phyloP scores from a whole-genome alignment of 2,329 filamentous ascomycete genomes.

The Trichoderma pleuroti region DNA sequence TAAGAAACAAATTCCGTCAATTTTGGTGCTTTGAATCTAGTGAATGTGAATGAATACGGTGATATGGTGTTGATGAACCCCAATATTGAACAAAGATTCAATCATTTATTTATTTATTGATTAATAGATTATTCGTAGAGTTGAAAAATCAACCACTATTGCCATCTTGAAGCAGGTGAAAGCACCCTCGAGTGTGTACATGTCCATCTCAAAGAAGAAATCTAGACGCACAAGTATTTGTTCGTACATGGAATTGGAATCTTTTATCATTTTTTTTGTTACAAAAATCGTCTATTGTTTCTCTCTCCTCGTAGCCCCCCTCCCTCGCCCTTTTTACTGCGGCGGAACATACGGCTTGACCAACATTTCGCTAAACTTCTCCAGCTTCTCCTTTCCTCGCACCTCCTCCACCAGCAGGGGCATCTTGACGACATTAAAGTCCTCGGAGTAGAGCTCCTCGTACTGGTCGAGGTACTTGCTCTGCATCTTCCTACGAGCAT shows the following conservation, averaged over 20 bases:
- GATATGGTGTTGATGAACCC: background rate
- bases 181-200: background rate
- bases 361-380: conserved; percentile 85
- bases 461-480: conserved; percentile 99
- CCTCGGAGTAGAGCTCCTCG: conserved; percentile 93
- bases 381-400: conserved; percentile 87
- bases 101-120: background rate
- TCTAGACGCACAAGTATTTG: background rate
- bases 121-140: background rate
- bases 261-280: background rate
- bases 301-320: background rate
- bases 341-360: conserved; percentile 72
- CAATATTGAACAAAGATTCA: background rate
- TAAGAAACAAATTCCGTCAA: background rate
- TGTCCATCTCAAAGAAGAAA: background rate
- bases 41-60: background rate
- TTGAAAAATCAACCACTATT: background rate
- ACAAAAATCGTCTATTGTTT: background rate
- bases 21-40: background rate
- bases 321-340: conserved; percentile 30
- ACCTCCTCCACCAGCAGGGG: conserved; percentile 94
- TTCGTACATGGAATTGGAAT: background rate
- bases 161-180: background rate
- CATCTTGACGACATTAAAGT: conserved; percentile 98
- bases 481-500: conserved; percentile 93